Percentiles rank a stretch among this genome's conserved stretches.
Evolutionary conservation across 2,329 filamentous ascomycete species (phyloP).

Genomic region (Sporothrix pallida): DNA sequence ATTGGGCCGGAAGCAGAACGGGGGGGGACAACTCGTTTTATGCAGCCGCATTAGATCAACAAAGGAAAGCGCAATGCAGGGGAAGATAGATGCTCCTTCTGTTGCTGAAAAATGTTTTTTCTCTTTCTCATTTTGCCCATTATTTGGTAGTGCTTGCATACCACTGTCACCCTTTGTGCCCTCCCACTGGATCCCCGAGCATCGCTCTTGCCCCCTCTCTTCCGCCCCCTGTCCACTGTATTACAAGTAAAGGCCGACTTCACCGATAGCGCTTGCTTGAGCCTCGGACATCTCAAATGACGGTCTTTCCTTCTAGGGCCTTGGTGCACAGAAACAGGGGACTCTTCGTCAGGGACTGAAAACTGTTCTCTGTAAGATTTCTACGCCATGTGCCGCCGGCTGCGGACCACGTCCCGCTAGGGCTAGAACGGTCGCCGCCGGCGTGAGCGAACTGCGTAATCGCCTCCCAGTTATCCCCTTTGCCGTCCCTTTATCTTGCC

Average conservation of each 20-base stretch:
- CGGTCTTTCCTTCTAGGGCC: background rate
- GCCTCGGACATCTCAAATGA: conserved; percentile 20
- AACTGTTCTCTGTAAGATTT: conserved; percentile 15
- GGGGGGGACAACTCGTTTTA: conserved; percentile 12
- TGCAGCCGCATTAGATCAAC: conserved; percentile 1
- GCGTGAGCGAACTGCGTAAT: conserved; percentile 18
- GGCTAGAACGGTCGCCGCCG: conserved; percentile 11
- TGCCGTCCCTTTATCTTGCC: background rate
- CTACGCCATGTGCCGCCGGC: conserved; percentile 19
- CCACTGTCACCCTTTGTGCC: conserved; percentile 4
- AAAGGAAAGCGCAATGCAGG: conserved; percentile 23
- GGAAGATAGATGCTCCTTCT: conserved; percentile 3
- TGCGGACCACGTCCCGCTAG: conserved; percentile 25
- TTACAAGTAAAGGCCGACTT: background rate
- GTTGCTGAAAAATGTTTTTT: conserved; percentile 21
- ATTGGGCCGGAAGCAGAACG: conserved; percentile 1
- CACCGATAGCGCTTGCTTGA: background rate
- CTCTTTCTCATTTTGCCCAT: background rate
- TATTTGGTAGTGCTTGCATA: background rate
- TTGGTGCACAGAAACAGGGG: background rate
- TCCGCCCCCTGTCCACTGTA: conserved; percentile 10
- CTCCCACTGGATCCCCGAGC: background rate
- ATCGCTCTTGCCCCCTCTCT: background rate
- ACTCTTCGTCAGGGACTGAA: background rate
- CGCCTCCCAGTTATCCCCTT: conserved; percentile 21